These are phyloP conservation scores for Globisporangium nodosum DNA, from an alignment of 352 stramenopile genomes.

Conservation along the genomic window DNA sequence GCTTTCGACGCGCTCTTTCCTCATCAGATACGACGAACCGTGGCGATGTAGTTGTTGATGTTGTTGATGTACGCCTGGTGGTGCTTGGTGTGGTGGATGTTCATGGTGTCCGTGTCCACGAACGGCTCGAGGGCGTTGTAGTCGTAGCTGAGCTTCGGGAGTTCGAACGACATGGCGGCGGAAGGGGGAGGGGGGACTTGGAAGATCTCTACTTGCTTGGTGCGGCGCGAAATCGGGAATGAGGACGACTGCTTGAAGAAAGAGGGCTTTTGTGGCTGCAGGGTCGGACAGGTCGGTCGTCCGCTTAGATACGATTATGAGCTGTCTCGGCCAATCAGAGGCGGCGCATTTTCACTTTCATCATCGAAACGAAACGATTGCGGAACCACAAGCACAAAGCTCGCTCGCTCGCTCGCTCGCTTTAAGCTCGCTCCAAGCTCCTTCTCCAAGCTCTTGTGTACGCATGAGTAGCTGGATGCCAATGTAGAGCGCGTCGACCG, in stretches of 20 bases:
- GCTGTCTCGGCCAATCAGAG: too few species aligned
- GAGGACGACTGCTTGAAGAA: constrained; percentile 3
- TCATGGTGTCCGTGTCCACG: constrained; percentile 87
- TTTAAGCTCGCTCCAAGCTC: too few species aligned
- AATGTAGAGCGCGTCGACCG: too few species aligned
- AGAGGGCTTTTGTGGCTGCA: neutral
- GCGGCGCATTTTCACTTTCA: too few species aligned
- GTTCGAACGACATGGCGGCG: constrained; percentile 61
- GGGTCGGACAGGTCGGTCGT: neutral
- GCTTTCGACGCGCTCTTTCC: neutral
- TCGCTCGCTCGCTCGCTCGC: too few species aligned
- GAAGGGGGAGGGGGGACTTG: neutral
- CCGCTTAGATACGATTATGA: neutral
- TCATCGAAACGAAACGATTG: too few species aligned
- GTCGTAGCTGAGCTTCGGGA: constrained; percentile 78
- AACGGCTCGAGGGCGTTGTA: constrained; percentile 88
- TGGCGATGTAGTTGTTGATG: constrained; percentile 85
- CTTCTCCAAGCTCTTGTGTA: too few species aligned
- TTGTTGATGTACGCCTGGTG: constrained; percentile 90
- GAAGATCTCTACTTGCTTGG: constrained; percentile 18
- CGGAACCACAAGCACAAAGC: too few species aligned
- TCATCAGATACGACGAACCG: constrained; percentile 22
- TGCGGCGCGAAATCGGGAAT: constrained; percentile 34
- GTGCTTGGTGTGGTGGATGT: constrained; percentile 92
- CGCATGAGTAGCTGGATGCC: too few species aligned